Evolutionary conservation across 129 eudicot species (phyloP).

Genomic region (Ambrosia artemisiifolia): DNA sequence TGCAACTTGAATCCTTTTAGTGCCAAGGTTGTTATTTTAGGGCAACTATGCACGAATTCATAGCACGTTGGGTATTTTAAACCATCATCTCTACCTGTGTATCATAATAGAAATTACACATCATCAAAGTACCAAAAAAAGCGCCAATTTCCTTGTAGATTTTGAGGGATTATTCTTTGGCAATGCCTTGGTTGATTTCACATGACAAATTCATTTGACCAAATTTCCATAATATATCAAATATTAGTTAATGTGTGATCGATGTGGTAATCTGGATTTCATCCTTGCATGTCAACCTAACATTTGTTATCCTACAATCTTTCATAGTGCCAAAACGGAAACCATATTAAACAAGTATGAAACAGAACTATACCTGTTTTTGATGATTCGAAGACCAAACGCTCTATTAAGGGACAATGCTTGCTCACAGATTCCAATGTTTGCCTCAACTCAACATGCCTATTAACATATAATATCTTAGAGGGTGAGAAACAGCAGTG

Average conservation of each 20-base stretch:
- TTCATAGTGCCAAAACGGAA: slow-evolving; percentile 1
- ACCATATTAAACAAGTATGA: neutral
- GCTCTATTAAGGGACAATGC: slow-evolving; percentile 60
- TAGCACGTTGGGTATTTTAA: slow-evolving; percentile 65
- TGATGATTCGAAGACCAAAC: slow-evolving; percentile 77
- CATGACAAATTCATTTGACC: neutral
- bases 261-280: neutral
- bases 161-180: neutral
- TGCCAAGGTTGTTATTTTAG: slow-evolving; percentile 55
- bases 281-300: neutral
- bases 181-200: neutral
- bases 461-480: slow-evolving; percentile 19
- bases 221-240: too few species aligned
- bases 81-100: slow-evolving; percentile 77
- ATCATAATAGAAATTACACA: slow-evolving; percentile 2
- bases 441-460: slow-evolving; percentile 75
- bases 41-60: slow-evolving; percentile 70
- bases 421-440: slow-evolving; percentile 75
- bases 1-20: slow-evolving; percentile 67
- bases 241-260: neutral
- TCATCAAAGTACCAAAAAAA: neutral
- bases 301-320: slow-evolving; percentile 4
- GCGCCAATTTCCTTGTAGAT: neutral
- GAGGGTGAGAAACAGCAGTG: slow-evolving; percentile 3
- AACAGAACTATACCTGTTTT: slow-evolving; percentile 54